Base-by-base conservation (phyloP, 2,329 filamentous ascomycete species). In the Aspergillus luchuensis region DNA sequence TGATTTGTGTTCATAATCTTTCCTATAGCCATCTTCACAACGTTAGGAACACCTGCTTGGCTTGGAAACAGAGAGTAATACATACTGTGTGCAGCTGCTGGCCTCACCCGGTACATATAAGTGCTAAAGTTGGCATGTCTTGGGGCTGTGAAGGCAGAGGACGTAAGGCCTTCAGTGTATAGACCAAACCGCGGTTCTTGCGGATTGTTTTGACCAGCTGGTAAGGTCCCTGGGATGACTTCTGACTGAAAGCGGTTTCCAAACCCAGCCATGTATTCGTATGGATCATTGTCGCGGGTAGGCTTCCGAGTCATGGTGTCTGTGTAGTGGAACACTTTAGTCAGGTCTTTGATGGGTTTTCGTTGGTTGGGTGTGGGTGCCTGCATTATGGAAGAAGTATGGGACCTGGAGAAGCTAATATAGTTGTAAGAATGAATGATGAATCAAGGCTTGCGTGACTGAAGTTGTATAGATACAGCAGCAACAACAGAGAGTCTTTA, bases 1-100 rank as follows among this genome's bases (percentile, higher is more conserved):
- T 41, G 66, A 58, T 63, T 71, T 67, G 28, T 66, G 64, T 17
- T 76, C 77, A 65, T 84, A 80, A 54, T 80, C 76, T 74, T 72
- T 83, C 25, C 63, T 66, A 57, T 71, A 71, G 33, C 69, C 69
- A 58, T 68, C 69, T 71, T 10, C 11, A 19, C 4, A 3, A 8
- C 11, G 48, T 66, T 21, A 62, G 50, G 11, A 5, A 50, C n/a
- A 21, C 8, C 6, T 25, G 23, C 10, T n/a, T 11, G 19, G 8
- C 1, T 25, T 8, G 33, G 10, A 13, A 8, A 51, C 19, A 8
- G 13, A 11, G 41, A 3, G 10, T 2, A 15, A 47, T 13, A 62
- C 69, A 23, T 59, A 71, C 69, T 67, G 19, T 71, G 69, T 56
- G 65, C 69, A 56, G 69, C 69, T 13, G 69, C 67, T 8, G 69